Base-by-base conservation (phyloP, 495 filamentous ascomycete genomes). In the Lasiosphaeris hirsuta region DNA sequence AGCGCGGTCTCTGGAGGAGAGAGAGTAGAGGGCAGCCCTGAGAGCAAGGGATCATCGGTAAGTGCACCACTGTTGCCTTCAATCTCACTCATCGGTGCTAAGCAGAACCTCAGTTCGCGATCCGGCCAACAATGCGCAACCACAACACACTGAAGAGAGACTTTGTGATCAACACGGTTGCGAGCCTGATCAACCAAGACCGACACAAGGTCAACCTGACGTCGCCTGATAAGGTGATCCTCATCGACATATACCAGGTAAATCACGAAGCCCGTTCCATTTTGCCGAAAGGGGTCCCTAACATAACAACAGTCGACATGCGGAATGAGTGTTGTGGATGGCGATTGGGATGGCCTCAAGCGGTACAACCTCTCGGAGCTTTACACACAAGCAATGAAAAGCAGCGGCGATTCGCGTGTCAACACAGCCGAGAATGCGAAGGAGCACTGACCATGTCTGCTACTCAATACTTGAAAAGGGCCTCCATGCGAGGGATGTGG, bases 201-300 rank as follows among this genome's bases (percentile, higher is more conserved):
- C 73, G 78, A 35, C 95, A 97, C 67, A 87, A 84, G 17, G 94
- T 97, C 51, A 85, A 96, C 67, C 79, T 99, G 17, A 87, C 77
- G 34, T 80, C 83, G 23, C 91, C 90, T 34, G 92, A 97, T 71
- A 75, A 89, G 58, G 80, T 94, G 33, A 91, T 99, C 61, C 72
- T 97, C 37, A 86, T 98, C 35, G 90, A 96, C 63, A 78, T 99
- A 17, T 93, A 88, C 69, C 86, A 94, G 81, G 93, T 95, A 77
- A 68, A 57, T 39, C 18, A n/a, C 11, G 37, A 9, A 52, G 14
- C 0, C 1, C 36, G 7, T 34, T 10, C 30, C 36, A 10, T 11
- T 23, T 10, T 7, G 40, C 23, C 23, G 23, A 30, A 30, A 30
- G 23, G 23, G 23, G 23, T 30, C 5, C 23, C 33, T 59, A 45